A percentile compares a stretch with the other conserved stretches of the same genome.
phyloP scores from a whole-genome alignment of 768 basidiomycete genomes.

The Austroboletus festivus region DNA sequence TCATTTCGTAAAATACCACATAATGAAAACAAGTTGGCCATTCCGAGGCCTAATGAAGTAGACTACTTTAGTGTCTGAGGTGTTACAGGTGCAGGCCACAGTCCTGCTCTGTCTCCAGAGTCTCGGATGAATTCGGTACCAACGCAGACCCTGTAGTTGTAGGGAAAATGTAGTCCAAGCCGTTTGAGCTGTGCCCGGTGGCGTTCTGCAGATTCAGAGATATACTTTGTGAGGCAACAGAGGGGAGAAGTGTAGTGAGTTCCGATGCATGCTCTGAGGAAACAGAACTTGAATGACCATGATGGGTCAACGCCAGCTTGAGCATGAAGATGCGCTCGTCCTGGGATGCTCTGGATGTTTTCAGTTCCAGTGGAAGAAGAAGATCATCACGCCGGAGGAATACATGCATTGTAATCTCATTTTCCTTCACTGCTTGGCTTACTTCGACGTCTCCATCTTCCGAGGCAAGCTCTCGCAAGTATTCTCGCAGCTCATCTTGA shows the following conservation, averaged over 20 bases:
- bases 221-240: too few species aligned
- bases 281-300: slow-evolving; percentile 52
- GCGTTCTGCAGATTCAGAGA: too few species aligned
- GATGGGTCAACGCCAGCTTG: slow-evolving; percentile 59
- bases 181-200: slow-evolving; percentile 16
- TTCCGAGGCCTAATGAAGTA: too few species aligned
- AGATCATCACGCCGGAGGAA: slow-evolving; percentile 32
- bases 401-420: slow-evolving; percentile 62
- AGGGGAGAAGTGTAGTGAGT: too few species aligned
- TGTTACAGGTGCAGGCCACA: slow-evolving; percentile 29
- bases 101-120: slow-evolving; percentile 2
- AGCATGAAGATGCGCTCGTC: slow-evolving; percentile 72
- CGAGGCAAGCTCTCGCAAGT: slow-evolving; percentile 36
- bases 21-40: too few species aligned
- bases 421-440: slow-evolving; percentile 62
- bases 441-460: slow-evolving; percentile 54
- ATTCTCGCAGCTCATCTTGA: slow-evolving; percentile 53
- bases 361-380: slow-evolving; percentile 13
- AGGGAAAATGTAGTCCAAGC: slow-evolving; percentile 9
- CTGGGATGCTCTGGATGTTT: slow-evolving; percentile 60
- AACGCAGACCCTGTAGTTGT: neutral
- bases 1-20: too few species aligned
- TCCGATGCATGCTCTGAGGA: too few species aligned
- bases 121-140: neutral
- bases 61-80: neutral